phyloP scores from a whole-genome alignment of 2,329 filamentous ascomycete genomes.

The Trichophaea hybrida region DNA sequence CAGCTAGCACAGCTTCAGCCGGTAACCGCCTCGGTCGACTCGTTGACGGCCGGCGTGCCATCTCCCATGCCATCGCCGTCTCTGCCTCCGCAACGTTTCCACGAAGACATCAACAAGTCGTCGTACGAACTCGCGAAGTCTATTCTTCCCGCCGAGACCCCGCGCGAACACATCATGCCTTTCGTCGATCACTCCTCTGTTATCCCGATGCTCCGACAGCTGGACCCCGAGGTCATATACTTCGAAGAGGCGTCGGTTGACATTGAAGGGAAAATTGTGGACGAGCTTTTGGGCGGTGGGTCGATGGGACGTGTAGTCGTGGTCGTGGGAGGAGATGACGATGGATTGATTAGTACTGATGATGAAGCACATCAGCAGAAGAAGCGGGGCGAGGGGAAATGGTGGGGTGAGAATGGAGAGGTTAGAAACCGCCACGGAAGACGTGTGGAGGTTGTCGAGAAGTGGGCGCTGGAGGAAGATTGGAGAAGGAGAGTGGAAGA shows the following conservation, averaged over 20 bases:
- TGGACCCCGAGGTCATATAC: conserved; percentile 16
- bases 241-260: conserved; percentile 14
- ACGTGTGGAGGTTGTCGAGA: conserved; percentile 18
- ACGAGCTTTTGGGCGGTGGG: conserved; percentile 7
- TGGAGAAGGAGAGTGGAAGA: conserved; percentile 19
- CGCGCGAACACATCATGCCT: conserved; percentile 17
- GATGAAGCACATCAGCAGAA: conserved; percentile 10
- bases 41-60: background rate
- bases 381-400: conserved; percentile 15
- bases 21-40: background rate
- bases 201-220: conserved; percentile 8
- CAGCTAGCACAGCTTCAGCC: background rate
- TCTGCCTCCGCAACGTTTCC: background rate
- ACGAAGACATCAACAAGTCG: conserved; percentile 10
- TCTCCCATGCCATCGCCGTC: conserved; percentile 2
- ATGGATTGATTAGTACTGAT: conserved; percentile 12
- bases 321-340: conserved; percentile 14
- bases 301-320: conserved; percentile 15
- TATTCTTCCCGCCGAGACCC: conserved; percentile 3
- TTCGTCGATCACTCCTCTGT: conserved; percentile 8
- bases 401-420: conserved; percentile 14
- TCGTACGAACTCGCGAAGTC: conserved; percentile 14
- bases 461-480: conserved; percentile 16
- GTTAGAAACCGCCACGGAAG: conserved; percentile 14
- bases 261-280: conserved; percentile 8